Evolutionary conservation across 2,329 filamentous ascomycete genomes (phyloP).

Genomic region (Microdochium trichocladiopsis): DNA sequence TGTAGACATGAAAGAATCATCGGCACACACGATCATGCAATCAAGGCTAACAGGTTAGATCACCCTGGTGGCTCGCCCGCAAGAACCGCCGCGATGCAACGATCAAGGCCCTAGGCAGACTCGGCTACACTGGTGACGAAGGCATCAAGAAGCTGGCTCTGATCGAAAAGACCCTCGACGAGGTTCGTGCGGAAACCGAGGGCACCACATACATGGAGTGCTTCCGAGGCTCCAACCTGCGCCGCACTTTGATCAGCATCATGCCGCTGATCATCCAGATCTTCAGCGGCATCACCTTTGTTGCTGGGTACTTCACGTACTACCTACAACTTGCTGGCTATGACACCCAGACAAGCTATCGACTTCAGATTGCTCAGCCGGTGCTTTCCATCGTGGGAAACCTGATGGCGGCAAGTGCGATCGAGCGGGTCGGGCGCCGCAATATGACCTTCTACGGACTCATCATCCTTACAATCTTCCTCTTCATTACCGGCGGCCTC

Average conservation of each 20-base stretch:
- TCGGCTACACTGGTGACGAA: slow-evolving; percentile 40
- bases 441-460: slow-evolving; percentile 36
- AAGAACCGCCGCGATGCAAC: slow-evolving; percentile 32
- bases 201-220: slow-evolving; percentile 44
- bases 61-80: slow-evolving; percentile 41
- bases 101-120: slow-evolving; percentile 25
- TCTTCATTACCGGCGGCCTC: slow-evolving; percentile 38
- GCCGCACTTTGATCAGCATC: slow-evolving; percentile 48
- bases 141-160: slow-evolving; percentile 41
- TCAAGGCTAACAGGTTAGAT: background rate
- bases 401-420: slow-evolving; percentile 39
- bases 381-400: slow-evolving; percentile 45
- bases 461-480: slow-evolving; percentile 35
- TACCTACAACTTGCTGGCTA: slow-evolving; percentile 52
- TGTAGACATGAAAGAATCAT: too few relatives aligned
- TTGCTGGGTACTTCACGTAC: slow-evolving; percentile 58
- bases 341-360: slow-evolving; percentile 37
- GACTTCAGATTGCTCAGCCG: slow-evolving; percentile 45
- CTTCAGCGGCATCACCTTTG: slow-evolving; percentile 50
- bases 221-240: slow-evolving; percentile 38
- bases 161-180: slow-evolving; percentile 50
- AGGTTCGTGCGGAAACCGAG: slow-evolving; percentile 42
- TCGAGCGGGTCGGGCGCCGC: slow-evolving; percentile 45
- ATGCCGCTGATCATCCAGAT: slow-evolving; percentile 62
- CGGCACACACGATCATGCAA: too few relatives aligned